Base-by-base conservation (phyloP, 495 filamentous ascomycete species). In the Hyaloscypha finlandica region DNA sequence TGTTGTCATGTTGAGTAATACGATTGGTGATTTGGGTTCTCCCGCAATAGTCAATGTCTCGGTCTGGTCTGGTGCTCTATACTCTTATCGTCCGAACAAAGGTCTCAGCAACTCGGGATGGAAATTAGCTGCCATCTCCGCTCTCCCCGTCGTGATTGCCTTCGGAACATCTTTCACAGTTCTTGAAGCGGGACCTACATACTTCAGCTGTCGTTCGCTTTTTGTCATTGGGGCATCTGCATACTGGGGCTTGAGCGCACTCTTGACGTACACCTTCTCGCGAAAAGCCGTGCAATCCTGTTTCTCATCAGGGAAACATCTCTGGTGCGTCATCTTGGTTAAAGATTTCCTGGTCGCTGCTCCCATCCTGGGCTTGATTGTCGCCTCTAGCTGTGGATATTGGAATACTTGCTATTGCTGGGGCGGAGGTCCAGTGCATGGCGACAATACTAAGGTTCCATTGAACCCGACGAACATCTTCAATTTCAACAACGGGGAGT, bases 1-100 rank as follows among this genome's bases (percentile, higher is more conserved):
- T 6, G 58, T 67, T 8, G 64, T 75, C 14, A 54, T 78, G 12
- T 39, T 78, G 6, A 78, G 75, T 60, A 77, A 77, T 54, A 61
- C 73, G 25, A 66, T 78, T 48, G 76, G 76, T 20, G 37, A 37
- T 12, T 61, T 48, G 3, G 22, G 25, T 45, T 45, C 59, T 45
- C 59, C 42, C 1, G 42, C 9, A n/a, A 12, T 12, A 37, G 3
- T 37, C 6, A 37, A 37, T 2, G 25, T 25, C 25, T 25, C 25
- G 16, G 16, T 48, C 6, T 48, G 42, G 42, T 48, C 42, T 16
- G 42, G 42, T 48, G 42, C 11, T 14, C 4, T 19, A 12, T 48
- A 14, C 16, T 48, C 11, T 12, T 48, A 48, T 48, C 42, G 16
- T 16, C 42, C 42, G 4, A 14, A 19, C 9, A 48, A 48, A 19